phyloP scores from a whole-genome alignment of 805 yeast species.

The Saturnispora serradocipensis region DNA sequence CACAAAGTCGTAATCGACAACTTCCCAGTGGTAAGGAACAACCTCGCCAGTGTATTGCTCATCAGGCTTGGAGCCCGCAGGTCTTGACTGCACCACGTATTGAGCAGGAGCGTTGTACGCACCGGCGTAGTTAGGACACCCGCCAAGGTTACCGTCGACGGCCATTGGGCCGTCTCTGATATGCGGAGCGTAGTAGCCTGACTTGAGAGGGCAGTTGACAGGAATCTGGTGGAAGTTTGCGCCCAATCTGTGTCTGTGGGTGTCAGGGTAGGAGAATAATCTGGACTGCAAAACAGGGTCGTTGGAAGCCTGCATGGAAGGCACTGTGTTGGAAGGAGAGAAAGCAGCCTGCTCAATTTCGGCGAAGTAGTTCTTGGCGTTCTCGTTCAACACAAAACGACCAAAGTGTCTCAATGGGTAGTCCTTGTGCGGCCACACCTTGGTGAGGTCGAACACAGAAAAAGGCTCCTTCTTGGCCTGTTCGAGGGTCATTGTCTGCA shows the following conservation, averaged over 20 bases:
- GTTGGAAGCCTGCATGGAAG: constrained; percentile 73
- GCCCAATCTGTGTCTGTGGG: constrained; percentile 76
- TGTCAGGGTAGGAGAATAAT: constrained; percentile 75
- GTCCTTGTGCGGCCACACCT: constrained; percentile 83
- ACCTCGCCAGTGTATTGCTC: constrained; percentile 28
- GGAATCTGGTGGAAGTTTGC: constrained; percentile 77
- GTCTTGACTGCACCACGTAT: constrained; percentile 32
- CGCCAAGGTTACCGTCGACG: constrained; percentile 63
- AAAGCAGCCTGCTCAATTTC: constrained; percentile 83
- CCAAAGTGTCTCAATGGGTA: constrained; percentile 86
- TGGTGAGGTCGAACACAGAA: constrained; percentile 83
- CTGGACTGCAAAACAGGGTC: constrained; percentile 81
- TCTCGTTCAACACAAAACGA: constrained; percentile 66
- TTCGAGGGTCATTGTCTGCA: constrained; percentile 80
- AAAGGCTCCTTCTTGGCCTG: constrained; percentile 68
- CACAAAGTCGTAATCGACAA: constrained; percentile 56
- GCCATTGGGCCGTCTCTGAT: constrained; percentile 77
- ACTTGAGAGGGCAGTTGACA: constrained; percentile 73
- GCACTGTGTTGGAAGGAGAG: constrained; percentile 78
- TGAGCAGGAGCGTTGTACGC: constrained; percentile 43
- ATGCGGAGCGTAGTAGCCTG: constrained; percentile 52
- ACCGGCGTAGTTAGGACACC: constrained; percentile 65
- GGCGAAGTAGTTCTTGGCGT: constrained; percentile 81
- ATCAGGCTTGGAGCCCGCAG: constrained; percentile 22
- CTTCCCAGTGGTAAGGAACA: constrained; percentile 79